These are phyloP conservation scores for Solanum piurae DNA, from an alignment of 257 asterid genomes.

Conservation along the genomic window DNA sequence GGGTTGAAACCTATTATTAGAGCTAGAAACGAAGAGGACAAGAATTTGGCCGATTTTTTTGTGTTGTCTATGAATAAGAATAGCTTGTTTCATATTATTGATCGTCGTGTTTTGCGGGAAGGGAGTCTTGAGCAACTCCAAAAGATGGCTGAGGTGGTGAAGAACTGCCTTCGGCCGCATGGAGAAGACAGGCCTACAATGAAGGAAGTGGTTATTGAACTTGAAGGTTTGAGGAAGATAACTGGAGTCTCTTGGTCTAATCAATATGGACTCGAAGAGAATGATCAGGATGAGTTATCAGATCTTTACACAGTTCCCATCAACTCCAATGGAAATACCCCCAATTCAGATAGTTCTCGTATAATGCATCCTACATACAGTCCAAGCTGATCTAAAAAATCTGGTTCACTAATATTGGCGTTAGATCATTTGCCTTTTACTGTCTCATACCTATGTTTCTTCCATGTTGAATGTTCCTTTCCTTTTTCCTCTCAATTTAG, in stretches of 20 bases:
- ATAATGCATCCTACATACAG: background rate
- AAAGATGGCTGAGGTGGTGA: background rate
- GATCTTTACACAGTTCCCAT: background rate
- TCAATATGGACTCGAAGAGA: background rate
- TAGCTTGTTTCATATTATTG: no score
- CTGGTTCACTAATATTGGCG: background rate
- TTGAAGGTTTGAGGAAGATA: background rate
- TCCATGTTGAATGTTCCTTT: no score
- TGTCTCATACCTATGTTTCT: no score
- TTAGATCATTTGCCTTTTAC: no score
- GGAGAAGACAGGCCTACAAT: background rate
- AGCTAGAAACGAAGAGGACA: no score
- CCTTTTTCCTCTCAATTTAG: no score
- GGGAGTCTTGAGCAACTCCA: background rate
- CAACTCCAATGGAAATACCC: background rate
- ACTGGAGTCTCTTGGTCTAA: background rate
- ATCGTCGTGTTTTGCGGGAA: background rate
- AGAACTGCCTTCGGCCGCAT: background rate
- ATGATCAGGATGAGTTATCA: background rate
- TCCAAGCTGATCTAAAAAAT: background rate
- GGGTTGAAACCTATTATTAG: no score
- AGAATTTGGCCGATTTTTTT: no score
- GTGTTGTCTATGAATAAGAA: no score
- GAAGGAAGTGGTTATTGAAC: background rate
- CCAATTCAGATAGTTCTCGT: background rate